Percentiles rank a stretch among this genome's conserved stretches.
These are phyloP conservation scores for Salix udensis DNA, from an alignment of 345 rosid species.

Conservation along the genomic window DNA sequence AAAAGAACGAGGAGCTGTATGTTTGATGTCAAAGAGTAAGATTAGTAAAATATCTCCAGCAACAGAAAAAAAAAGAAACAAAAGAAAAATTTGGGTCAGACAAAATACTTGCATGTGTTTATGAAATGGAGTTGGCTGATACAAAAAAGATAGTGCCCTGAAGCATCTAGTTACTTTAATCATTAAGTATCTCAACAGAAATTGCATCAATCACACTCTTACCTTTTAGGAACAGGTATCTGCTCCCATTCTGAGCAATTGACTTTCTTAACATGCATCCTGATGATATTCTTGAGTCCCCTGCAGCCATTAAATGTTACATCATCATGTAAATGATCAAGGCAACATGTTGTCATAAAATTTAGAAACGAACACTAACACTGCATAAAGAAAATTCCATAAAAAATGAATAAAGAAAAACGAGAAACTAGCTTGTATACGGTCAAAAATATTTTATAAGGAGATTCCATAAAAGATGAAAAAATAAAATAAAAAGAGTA, in stretches of 20 bases:
- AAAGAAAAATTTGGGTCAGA: neutral
- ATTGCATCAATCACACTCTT: neutral
- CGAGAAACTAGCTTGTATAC: neutral
- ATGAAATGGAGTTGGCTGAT: neutral
- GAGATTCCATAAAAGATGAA: too few species aligned
- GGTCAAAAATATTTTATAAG: neutral
- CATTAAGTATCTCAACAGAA: neutral
- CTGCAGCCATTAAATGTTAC: constrained; percentile 36
- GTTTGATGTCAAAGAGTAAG: neutral
- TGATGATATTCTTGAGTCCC: constrained; percentile 86
- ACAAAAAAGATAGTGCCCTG: neutral
- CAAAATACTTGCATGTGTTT: neutral
- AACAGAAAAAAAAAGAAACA: neutral
- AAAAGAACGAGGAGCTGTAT: neutral
- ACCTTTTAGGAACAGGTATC: constrained; percentile 90
- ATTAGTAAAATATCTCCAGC: neutral
- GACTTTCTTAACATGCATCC: constrained; percentile 66
- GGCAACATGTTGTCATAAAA: neutral
- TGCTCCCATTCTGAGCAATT: constrained; percentile 91
- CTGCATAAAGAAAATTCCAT: neutral
- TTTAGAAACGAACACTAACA: neutral
- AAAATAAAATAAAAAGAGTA: too few species aligned
- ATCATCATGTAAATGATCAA: neutral
- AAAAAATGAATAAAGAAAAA: neutral
- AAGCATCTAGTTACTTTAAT: neutral